Conservation (phyloP, 2,329 filamentous ascomycete genomes). For the Penicillium sp. region DNA sequence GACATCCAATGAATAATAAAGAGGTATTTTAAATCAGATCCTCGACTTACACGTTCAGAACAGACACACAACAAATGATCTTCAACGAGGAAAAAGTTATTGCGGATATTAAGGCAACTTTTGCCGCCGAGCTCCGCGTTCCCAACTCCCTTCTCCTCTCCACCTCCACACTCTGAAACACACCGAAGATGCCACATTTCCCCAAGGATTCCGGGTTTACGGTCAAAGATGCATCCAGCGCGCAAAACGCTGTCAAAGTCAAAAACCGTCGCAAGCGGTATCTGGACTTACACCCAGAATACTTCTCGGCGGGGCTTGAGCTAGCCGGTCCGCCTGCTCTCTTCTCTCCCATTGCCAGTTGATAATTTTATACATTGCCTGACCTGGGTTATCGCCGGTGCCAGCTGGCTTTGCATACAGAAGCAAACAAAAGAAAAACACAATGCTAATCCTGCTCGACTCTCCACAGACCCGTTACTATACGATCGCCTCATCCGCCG, state of each 20-base stretch:
- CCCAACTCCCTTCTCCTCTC: constrained; percentile 15
- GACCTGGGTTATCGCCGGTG: not conserved
- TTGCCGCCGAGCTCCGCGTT: constrained; percentile 32
- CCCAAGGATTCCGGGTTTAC: constrained; percentile 33
- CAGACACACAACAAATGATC: constrained; percentile 12
- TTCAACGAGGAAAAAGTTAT: constrained; percentile 8
- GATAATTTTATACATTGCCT: not conserved
- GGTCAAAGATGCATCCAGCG: constrained; percentile 10
- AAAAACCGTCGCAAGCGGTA: constrained; percentile 79
- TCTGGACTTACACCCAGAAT: constrained; percentile 67
- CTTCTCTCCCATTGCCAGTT: constrained; percentile 22
- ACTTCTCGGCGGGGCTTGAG: constrained; percentile 65
- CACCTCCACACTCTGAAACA: constrained; percentile 9
- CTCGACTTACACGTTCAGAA: constrained; percentile 20
- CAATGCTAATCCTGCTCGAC: constrained; percentile 27
- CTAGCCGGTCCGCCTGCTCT: constrained; percentile 53
- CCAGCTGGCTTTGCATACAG: constrained; percentile 11
- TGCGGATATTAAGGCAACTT: constrained; percentile 18
- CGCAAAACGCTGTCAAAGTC: constrained; percentile 48
- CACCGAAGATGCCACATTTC: constrained; percentile 36
- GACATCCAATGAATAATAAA: not conserved
- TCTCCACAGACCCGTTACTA: constrained; percentile 64
- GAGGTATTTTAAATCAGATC: not conserved
- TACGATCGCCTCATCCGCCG: constrained; percentile 77
- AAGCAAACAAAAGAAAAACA: constrained; percentile 6